Base-by-base conservation (phyloP, 129 eudicot genomes). In the Dittrichia graveolens region DNA sequence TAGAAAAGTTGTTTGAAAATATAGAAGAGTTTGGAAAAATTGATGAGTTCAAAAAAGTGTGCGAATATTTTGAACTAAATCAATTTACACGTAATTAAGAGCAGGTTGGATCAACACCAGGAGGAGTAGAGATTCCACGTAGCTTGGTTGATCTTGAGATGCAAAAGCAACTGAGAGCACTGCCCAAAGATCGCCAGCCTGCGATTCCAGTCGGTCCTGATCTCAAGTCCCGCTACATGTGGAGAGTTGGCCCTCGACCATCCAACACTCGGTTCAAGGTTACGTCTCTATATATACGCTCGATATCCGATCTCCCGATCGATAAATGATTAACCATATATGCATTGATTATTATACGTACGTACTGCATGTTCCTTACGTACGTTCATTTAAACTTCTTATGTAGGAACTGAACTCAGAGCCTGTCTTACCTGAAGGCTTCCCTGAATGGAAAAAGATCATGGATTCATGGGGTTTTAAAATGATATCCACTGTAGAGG, bases 81-180 rank as follows among this genome's bases (percentile, higher is more conserved):
- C 12, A 50, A 2, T 4, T 15, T 8, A 4, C 6, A 0, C 8
- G 45, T 31, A 13, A 7, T 56, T 1, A 8, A 39, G 11, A 68
- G 19, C 87, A 92, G 97, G 98, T 92, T 71, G 98, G 98, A 37
- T 89, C 87, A 54, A 92, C 96, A 38, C 98, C 96, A 8, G 98
- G 87, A 85, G 98, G 98, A 75, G 88, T 92, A 67, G 98, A 92
- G 80, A 86, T 89, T 47, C 98, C 96, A 0, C 86, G 96, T 45
- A 92, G 96, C 71, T 73, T 92, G 78, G 98, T 92, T 43, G 98
- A 92, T 76, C 82, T 71, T 75, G 95, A 86, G 67, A 92, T 92
- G 86, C 86, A 83, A 73, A 83, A 85, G 77, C 89, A 74, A 78
- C 67, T 92, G 40, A 75, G 70, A 78, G 82, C 84, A 72, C 60